Evolutionary conservation across 2,329 filamentous ascomycete genomes (phyloP), one percentile per base, ranked within the genome.

Genomic region (Cercospora zeae-maydis): DNA sequence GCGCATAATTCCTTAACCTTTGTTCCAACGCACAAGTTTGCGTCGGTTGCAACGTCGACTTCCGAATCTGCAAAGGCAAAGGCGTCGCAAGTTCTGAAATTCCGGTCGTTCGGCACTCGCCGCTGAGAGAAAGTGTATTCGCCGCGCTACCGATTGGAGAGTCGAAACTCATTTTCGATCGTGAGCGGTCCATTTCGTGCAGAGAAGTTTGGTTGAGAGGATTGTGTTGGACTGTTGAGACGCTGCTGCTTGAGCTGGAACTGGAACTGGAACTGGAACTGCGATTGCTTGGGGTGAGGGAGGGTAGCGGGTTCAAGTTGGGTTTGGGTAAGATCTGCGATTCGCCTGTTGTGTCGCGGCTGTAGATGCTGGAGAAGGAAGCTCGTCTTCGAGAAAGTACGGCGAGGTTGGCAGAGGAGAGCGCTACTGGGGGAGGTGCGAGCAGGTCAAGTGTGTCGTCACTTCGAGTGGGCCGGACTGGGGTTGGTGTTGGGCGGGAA

Each of bases 281-380:
- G 6, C 34, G 58, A 42, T 21, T 51, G 27, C 27, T 62, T n/a
- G 31, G 24, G 1, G 24, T 47, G 5, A 39, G 37, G 4, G 45
- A 62, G 4, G 30, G 57, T 8, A 34, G 21, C 7, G 49, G 27
- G 10, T 16, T 30, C 7, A 37, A 19, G 10, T 16, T 30, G 8
- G 34, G 37, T 34, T 47, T 53, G 24, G 61, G 58, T 49, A 61
- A 8, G 30, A 51, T 16, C 13, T 54, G 59, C 8, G 57, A 55
- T 53, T 70, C 68, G 10, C 71, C 71, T 33, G 67, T 71, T 9
- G 69, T 67, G 58, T 66, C 69, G 30, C 71, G 67, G 47, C 72
- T 74, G 64, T 74, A 74, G 8, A 72, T 58, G 45, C 72, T 74
- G 3, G 71, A 71, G 3, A 70, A 31, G 11, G 71, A 73, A 13